Percentiles rank a stretch among this genome's conserved stretches.
Evolutionary conservation across 192 early-diverging fungal species (phyloP).

Genomic region (Linnemannia hyalina): DNA sequence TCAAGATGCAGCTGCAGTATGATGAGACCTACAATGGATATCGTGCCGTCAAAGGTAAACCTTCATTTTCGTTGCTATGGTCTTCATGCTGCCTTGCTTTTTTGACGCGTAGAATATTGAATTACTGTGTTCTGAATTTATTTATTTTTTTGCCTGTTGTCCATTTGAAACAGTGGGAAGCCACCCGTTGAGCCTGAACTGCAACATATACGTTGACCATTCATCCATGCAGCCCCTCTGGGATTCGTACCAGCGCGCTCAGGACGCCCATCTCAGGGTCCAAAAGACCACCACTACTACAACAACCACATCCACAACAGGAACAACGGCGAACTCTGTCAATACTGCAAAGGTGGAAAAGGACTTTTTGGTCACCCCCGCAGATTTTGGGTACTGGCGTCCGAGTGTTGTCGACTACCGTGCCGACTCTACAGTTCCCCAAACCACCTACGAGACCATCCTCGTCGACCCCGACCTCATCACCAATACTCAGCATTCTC

Average conservation of each 20-base stretch:
- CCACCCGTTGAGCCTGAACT: constrained; percentile 32
- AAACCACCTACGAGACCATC: background rate
- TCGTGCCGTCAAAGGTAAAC: constrained; percentile 41
- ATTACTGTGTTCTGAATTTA: background rate
- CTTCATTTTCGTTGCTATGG: background rate
- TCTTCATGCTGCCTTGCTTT: background rate
- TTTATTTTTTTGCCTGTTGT: background rate
- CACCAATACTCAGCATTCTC: background rate
- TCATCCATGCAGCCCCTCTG: constrained; percentile 46
- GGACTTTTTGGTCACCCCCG: constrained; percentile 25
- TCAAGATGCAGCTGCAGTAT: constrained; percentile 49
- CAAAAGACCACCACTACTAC: constrained; percentile 1
- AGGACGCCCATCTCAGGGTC: constrained; percentile 35
- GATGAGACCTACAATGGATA: constrained; percentile 43
- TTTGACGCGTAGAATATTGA: background rate
- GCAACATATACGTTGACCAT: constrained; percentile 37
- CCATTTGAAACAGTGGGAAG: constrained; percentile 17
- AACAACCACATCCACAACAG: background rate
- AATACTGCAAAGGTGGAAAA: background rate
- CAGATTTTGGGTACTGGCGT: constrained; percentile 44
- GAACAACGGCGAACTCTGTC: too few species aligned
- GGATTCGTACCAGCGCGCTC: constrained; percentile 45
- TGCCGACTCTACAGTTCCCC: background rate
- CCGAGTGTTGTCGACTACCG: constrained; percentile 30
- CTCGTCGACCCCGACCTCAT: background rate